Evolutionary conservation across 768 basidiomycete species (phyloP).

Genomic region (Amanita thiersii): DNA sequence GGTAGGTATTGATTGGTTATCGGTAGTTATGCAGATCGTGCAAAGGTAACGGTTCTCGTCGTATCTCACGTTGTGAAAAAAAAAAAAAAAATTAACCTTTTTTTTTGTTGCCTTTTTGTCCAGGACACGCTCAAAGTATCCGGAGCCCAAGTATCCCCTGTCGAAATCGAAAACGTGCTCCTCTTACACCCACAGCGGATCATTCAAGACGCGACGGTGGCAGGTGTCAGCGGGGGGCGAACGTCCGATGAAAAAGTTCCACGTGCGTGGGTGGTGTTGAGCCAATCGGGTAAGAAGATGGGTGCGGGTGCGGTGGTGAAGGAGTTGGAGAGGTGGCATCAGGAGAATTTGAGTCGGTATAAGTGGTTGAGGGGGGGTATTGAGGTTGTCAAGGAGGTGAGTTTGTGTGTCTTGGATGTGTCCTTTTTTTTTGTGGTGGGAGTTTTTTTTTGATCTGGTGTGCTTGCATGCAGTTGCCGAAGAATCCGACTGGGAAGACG

Average conservation of each 20-base stretch:
- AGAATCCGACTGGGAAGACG: slow-evolving; percentile 67
- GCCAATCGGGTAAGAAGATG: slow-evolving; percentile 38
- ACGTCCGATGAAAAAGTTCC: slow-evolving; percentile 69
- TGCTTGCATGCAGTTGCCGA: slow-evolving; percentile 49
- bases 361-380: slow-evolving; percentile 76
- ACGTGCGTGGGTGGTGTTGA: slow-evolving; percentile 73
- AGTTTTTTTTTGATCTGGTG: slow-evolving; percentile 3
- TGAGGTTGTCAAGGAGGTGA: slow-evolving; percentile 52
- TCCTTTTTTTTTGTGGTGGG: slow-evolving; percentile 3
- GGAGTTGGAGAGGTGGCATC: slow-evolving; percentile 53
- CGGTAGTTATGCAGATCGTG: slow-evolving; percentile 64
- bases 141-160: slow-evolving; percentile 72
- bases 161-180: slow-evolving; percentile 66
- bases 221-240: slow-evolving; percentile 65
- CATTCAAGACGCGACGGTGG: slow-evolving; percentile 60
- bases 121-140: slow-evolving; percentile 79
- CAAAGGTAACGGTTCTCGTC: slow-evolving; percentile 40
- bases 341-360: slow-evolving; percentile 58
- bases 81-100: too few relatives aligned
- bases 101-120: too few relatives aligned
- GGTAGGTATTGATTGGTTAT: neutral
- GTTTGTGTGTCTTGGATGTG: slow-evolving; percentile 13
- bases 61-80: too few relatives aligned
- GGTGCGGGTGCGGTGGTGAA: slow-evolving; percentile 33
- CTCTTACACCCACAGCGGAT: slow-evolving; percentile 53